phyloP scores from a whole-genome alignment of 2,329 filamentous ascomycete genomes.

The Phyllosticta citribraziliensis region DNA sequence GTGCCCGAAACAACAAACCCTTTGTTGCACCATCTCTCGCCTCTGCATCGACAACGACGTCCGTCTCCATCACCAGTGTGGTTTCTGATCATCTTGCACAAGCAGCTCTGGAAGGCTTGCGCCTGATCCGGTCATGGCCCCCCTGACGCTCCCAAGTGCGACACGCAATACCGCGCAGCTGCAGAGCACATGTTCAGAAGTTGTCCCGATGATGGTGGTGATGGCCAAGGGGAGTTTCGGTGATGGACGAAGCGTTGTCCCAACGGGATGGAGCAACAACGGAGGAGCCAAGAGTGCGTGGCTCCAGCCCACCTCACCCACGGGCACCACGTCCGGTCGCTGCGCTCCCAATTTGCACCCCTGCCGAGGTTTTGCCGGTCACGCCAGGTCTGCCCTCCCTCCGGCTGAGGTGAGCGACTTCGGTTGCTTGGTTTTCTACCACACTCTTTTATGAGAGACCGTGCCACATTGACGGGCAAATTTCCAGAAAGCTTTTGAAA shows the following conservation, averaged over 20 bases:
- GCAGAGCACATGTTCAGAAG: neutral
- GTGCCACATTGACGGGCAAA: no score
- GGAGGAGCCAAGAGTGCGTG: neutral
- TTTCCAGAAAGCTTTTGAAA: no score
- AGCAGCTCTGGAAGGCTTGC: neutral
- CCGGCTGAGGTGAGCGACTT: neutral
- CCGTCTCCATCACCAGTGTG: neutral
- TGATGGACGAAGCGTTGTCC: constrained; percentile 1
- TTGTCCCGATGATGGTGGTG: neutral
- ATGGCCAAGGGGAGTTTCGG: neutral
- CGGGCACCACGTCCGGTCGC: neutral
- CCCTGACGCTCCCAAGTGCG: neutral
- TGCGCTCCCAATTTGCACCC: neutral
- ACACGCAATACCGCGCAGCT: neutral
- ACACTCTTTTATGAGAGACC: no score
- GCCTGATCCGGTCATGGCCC: neutral
- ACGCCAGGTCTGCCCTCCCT: neutral
- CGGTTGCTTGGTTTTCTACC: no score
- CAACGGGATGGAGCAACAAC: constrained; percentile 1
- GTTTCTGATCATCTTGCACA: neutral
- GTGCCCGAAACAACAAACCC: neutral
- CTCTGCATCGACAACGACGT: neutral
- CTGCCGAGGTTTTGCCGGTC: neutral
- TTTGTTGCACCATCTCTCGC: neutral
- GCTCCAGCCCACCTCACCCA: neutral